Base-by-base conservation (phyloP, 179 eudicot species). In the Beta corolliflora region DNA sequence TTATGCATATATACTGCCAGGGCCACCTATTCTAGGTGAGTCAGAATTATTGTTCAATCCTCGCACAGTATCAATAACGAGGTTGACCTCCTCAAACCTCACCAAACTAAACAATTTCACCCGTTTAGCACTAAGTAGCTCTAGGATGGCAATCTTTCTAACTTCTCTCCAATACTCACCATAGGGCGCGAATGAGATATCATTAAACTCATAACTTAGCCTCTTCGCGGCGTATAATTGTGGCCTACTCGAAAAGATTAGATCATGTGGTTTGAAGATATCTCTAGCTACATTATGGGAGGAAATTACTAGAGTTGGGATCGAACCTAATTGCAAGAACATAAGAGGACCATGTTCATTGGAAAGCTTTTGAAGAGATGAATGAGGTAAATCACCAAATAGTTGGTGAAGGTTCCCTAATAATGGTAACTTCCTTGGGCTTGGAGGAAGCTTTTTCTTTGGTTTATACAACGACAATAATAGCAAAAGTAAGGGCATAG, bases 391-490 rank as follows among this genome's bases (percentile, higher is more conserved):
- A 10, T 79, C 64, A 10, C 88, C 89, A n/a, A 82, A 41, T 68
- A 88, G 67, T 79, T 88, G 92, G 77, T 90, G 91, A 16, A 91
- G 84, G 87, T 91, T 85, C 2, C 92, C 94, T 50, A 90, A 70
- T n/a, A 91, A 5, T 56, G 94, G 92, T 48, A 91, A 85, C 78
- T 85, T 90, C 48, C 4, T 71, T 7, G 92, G 94, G 13, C 90
- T 79, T n/a, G 91, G 94, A 78, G 90, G 87, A 53, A 45, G 79
- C 25, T 63, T 87, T 41, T 68, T 78, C 58, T 75, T 76, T 41
- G 73, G n/a, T 69, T 69, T 41, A 18, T 55, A 15, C 15, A 31
- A 73, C 41, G 41, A 36, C 3, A 25, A 23, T 25, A 73, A 5
- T 31, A 25, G 13, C 11, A 11, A 29, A 9, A 73, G 7, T 5